A percentile compares a stretch with the other conserved stretches of the same genome.
Conservation (phyloP, 1,139 yeast species). For the Tardiomyces depauwii region DNA sequence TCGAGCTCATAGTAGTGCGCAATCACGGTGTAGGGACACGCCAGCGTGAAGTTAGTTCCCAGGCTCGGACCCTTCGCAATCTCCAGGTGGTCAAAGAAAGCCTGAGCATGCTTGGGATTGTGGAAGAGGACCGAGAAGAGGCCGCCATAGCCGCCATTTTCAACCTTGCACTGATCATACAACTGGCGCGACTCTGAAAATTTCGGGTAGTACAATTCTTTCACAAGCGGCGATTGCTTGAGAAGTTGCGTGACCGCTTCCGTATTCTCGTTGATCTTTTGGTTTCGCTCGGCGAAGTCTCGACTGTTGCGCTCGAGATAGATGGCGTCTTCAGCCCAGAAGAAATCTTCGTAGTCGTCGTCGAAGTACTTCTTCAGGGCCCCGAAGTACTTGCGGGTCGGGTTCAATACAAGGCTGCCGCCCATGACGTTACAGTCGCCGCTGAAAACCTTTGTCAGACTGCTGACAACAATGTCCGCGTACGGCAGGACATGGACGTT, state of each 20-base stretch:
- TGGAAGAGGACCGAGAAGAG: constrained; percentile 67
- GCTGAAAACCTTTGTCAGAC: constrained; percentile 83
- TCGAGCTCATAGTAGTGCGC: constrained; percentile 84
- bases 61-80: constrained; percentile 89
- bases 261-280: constrained; percentile 56
- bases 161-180: constrained; percentile 60
- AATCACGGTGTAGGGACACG: constrained; percentile 82
- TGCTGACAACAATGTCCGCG: constrained; percentile 77
- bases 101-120: constrained; percentile 52
- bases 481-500: constrained; percentile 74
- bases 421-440: constrained; percentile 97
- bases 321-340: constrained; percentile 93
- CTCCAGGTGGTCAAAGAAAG: constrained; percentile 62
- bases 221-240: constrained; percentile 30
- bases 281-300: constrained; percentile 65
- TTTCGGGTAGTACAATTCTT: constrained; percentile 63
- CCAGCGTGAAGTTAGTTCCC: constrained; percentile 88
- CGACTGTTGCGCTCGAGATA: constrained; percentile 87
- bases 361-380: constrained; percentile 40
- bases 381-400: constrained; percentile 43
- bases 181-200: constrained; percentile 41
- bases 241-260: constrained; percentile 38
- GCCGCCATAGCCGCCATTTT: constrained; percentile 89
- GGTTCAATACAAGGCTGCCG: constrained; percentile 76
- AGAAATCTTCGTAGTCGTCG: constrained; percentile 54